phyloP scores from a whole-genome alignment of 2,329 filamentous ascomycete species.

The Ophiosphaerella korrae region DNA sequence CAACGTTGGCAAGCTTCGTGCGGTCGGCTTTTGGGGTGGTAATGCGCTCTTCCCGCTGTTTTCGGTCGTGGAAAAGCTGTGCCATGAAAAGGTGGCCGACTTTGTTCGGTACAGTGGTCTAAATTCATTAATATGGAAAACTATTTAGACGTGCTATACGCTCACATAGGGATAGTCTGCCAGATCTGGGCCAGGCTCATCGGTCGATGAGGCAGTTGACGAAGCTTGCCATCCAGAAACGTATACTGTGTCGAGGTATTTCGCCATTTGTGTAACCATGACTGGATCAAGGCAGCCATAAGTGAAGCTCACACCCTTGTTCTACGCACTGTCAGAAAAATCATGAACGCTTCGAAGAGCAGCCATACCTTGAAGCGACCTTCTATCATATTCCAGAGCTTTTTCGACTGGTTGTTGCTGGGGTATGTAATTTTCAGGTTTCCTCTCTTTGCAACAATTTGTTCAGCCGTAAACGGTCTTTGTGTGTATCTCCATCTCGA shows the following conservation, averaged over 20 bases:
- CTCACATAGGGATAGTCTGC: slow-evolving; percentile 81
- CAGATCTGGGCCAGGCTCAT: slow-evolving; percentile 96
- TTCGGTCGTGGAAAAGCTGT: slow-evolving; percentile 98
- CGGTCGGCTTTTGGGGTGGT: slow-evolving; percentile 75
- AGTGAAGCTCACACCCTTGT: slow-evolving; percentile 85
- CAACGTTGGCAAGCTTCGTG: slow-evolving; percentile 74
- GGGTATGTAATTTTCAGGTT: slow-evolving; percentile 90
- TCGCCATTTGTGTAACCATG: slow-evolving; percentile 99
- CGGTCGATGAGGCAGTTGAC: slow-evolving; percentile 89
- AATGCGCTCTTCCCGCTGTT: slow-evolving; percentile 94
- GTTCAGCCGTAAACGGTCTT: slow-evolving; percentile 91
- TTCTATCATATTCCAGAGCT: slow-evolving; percentile 92
- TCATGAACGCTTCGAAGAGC: background rate
- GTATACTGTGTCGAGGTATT: slow-evolving; percentile 97
- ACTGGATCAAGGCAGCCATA: slow-evolving; percentile 98
- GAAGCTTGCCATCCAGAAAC: slow-evolving; percentile 99
- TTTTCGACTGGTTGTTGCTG: slow-evolving; percentile 87
- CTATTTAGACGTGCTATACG: background rate
- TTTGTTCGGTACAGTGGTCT: slow-evolving; percentile 99
- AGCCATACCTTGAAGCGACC: slow-evolving; percentile 74
- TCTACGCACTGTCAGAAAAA: slow-evolving; percentile 57
- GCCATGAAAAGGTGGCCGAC: slow-evolving; percentile 97
- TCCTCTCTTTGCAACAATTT: slow-evolving; percentile 94
- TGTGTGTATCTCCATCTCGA: slow-evolving; percentile 92
- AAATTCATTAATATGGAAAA: slow-evolving; percentile 15